Conservation (phyloP, 2,329 filamentous ascomycete species). For the Acrodontium crateriforme region DNA sequence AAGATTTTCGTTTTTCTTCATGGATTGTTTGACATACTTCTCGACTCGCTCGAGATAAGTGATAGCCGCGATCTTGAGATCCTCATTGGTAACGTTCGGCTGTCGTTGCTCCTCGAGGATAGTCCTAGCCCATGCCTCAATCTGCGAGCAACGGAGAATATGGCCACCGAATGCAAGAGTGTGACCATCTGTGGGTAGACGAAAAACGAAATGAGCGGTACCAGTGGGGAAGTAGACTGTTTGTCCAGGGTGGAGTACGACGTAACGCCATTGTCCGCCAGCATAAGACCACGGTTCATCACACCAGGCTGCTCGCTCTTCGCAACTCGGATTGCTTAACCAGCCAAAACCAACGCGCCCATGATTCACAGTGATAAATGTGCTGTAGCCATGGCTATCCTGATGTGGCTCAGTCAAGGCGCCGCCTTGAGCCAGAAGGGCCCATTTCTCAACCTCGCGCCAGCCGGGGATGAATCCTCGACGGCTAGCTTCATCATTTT, state of each 20-base stretch:
- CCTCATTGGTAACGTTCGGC: slow-evolving; percentile 31
- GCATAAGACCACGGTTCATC: slow-evolving; percentile 8
- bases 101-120: slow-evolving; percentile 30
- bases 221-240: slow-evolving; percentile 21
- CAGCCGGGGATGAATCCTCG: slow-evolving; percentile 16
- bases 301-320: slow-evolving; percentile 15
- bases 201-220: slow-evolving; percentile 22
- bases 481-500: slow-evolving; percentile 14
- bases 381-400: slow-evolving; percentile 22
- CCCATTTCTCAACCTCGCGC: slow-evolving; percentile 23
- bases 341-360: slow-evolving; percentile 20
- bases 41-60: slow-evolving; percentile 18
- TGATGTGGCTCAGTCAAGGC: slow-evolving; percentile 22
- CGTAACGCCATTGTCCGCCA: slow-evolving; percentile 18
- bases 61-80: slow-evolving; percentile 25
- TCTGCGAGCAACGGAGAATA: slow-evolving; percentile 19
- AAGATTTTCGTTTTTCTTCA: slow-evolving; percentile 5
- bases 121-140: slow-evolving; percentile 31
- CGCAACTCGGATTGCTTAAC: slow-evolving; percentile 14
- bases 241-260: slow-evolving; percentile 16
- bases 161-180: slow-evolving; percentile 22
- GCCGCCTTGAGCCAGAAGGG: slow-evolving; percentile 19
- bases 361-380: slow-evolving; percentile 21
- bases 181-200: slow-evolving; percentile 15
- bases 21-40: slow-evolving; percentile 16